These are phyloP conservation scores for Apiotrichum sp. DNA, from an alignment of 1,284 basidiomycete genomes.

Conservation along the genomic window DNA sequence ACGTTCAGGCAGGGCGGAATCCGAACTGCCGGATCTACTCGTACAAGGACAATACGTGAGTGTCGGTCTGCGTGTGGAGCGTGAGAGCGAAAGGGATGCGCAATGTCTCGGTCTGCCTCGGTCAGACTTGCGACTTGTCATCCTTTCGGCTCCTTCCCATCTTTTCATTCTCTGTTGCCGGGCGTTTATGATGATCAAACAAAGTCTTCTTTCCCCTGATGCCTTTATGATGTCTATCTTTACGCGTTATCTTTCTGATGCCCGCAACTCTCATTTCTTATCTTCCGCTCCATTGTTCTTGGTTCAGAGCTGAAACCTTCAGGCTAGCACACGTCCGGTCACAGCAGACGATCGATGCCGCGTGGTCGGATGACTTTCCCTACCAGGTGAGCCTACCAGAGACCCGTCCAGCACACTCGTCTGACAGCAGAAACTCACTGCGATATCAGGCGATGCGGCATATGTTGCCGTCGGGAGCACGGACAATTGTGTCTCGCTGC, in stretches of 20 bases:
- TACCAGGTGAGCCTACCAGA: constrained; percentile 61
- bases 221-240: no score
- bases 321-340: constrained; percentile 57
- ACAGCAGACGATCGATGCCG: constrained; percentile 58
- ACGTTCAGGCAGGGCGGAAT: constrained; percentile 62
- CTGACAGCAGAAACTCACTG: constrained; percentile 40
- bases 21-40: constrained; percentile 72
- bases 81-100: no score
- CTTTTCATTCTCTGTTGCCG: no score
- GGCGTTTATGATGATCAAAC: no score
- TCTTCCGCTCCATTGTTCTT: no score
- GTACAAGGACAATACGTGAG: constrained; percentile 57
- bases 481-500: constrained; percentile 53
- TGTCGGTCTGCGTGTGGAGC: neutral
- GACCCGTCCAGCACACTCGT: neutral
- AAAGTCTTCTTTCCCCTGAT: no score
- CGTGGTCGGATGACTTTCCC: constrained; percentile 70
- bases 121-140: no score
- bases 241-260: no score
- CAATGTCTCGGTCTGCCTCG: no score
- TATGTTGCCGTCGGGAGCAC: constrained; percentile 43
- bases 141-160: no score
- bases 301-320: constrained; percentile 2
- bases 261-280: neutral
- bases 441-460: constrained; percentile 21